phyloP scores from a whole-genome alignment of 306 rosid species.

The Pueraria montana region DNA sequence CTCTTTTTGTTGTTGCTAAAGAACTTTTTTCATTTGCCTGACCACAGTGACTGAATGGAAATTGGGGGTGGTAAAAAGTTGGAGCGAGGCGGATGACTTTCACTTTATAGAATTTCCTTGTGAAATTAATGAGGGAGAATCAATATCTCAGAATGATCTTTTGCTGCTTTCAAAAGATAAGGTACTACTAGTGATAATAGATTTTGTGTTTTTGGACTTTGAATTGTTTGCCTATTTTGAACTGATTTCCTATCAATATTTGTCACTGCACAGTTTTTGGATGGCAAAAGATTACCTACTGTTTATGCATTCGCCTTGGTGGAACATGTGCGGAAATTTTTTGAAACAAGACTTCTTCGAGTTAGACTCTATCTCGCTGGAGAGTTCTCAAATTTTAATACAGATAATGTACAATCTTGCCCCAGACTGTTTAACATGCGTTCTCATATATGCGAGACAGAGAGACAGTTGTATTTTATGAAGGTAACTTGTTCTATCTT shows the following conservation, averaged over 20 bases:
- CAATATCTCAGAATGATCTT: conserved; percentile 78
- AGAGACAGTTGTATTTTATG: conserved; percentile 67
- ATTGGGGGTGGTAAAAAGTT: conserved; percentile 69
- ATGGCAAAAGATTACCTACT: conserved; percentile 61
- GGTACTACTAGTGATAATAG: conserved; percentile 60
- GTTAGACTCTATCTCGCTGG: conserved; percentile 84
- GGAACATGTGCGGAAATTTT: conserved; percentile 63
- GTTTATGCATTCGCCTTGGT: conserved; percentile 91
- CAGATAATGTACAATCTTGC: conserved; percentile 58
- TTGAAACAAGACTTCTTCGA: conserved; percentile 58
- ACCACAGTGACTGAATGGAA: conserved; percentile 73
- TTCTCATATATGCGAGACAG: conserved; percentile 63
- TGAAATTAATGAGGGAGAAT: conserved; percentile 56
- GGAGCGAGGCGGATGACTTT: conserved; percentile 76
- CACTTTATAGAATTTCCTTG: conserved; percentile 70
- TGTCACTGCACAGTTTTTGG: conserved; percentile 58
- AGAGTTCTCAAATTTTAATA: conserved; percentile 60
- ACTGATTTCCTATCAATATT: conserved; percentile 17
- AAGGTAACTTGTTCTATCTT: conserved; percentile 63
- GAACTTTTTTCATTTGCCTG: background rate
- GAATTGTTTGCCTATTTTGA: conserved; percentile 28
- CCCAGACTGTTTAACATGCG: conserved; percentile 72
- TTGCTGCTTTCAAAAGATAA: conserved; percentile 79
- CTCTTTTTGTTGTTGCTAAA: conserved; percentile 38
- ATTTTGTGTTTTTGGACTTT: conserved; percentile 30